Percentiles rank a stretch among this genome's conserved stretches.
Conservation (phyloP, 1,284 basidiomycete species). For the Termitomyces sp. region DNA sequence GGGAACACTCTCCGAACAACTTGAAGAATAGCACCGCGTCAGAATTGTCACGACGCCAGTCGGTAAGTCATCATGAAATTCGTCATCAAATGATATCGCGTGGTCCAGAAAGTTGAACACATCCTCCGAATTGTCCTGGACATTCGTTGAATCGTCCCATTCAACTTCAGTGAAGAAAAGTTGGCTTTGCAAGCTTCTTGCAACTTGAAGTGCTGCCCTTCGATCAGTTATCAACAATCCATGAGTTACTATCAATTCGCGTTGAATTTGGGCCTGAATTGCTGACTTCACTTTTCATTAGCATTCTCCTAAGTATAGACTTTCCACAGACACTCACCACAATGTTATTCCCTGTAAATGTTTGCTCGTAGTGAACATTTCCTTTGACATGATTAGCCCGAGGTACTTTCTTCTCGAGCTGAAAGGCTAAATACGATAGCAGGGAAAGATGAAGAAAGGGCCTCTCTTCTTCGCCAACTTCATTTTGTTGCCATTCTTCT, state of each 20-base stretch:
- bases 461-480: conserved; percentile 68
- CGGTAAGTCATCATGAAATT: conserved; percentile 71
- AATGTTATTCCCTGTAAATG: conserved; percentile 89
- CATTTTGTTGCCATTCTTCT: conserved; percentile 36
- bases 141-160: conserved; percentile 71
- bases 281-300: conserved; percentile 52
- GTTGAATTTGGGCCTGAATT: conserved; percentile 75
- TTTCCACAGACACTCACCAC: conserved; percentile 56
- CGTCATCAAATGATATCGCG: conserved; percentile 62
- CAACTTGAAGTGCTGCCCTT: conserved; percentile 82
- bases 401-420: conserved; percentile 82
- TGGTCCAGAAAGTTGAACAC: conserved; percentile 96
- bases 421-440: conserved; percentile 84
- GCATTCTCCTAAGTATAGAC: neutral
- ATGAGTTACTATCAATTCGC: conserved; percentile 64
- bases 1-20: conserved; percentile 63
- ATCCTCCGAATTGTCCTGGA: conserved; percentile 89
- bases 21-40: conserved; percentile 81
- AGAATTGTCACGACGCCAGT: conserved; percentile 77
- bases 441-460: conserved; percentile 83
- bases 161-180: conserved; percentile 97
- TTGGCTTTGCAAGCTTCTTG: conserved; percentile 84
- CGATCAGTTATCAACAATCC: conserved; percentile 68
- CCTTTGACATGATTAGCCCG: conserved; percentile 85
- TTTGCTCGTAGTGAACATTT: conserved; percentile 78